Evolutionary conservation across 2,329 filamentous ascomycete genomes (phyloP), one percentile per base, ranked within the genome.

Genomic region (Pestalotiopsis sp.): DNA sequence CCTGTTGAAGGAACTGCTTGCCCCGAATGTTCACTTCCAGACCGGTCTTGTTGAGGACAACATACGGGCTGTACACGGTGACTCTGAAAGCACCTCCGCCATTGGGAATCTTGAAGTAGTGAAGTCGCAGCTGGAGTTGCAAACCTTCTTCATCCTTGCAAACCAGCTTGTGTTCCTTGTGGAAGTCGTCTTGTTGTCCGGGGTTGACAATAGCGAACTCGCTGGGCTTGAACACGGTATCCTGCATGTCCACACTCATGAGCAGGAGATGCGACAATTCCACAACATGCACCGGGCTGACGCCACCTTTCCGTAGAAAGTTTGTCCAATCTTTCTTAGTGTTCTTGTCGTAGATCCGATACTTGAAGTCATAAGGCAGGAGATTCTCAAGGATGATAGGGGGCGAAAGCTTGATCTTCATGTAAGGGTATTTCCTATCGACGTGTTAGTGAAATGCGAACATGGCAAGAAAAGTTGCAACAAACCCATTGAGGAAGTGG

Each of bases 281-380:
- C 20, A 98, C 95, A 11, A 98, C 95, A 78, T 99, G 96, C 0
- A 99, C 95, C 0, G 97, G 97, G 78, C 96, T 99, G 68, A 98
- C 92, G 14, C 97, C 97, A 31, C 97, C 96, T 80, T 98, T 98
- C 68, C 96, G 90, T 61, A 99, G 83, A 82, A 99, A 99, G 79
- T 99, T 99, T 4, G 94, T 97, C 96, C 96, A 99, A 78, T 99
- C 96, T 78, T 97, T 97, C 85, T 95, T 97, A 0, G 95, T 98
- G 79, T 97, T 97, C 83, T 97, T 98, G 83, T 99, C 96, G 77
- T 98, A 99, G 67, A 99, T 98, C 67, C 95, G 91, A 79, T 99
- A 99, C 81, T 99, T 98, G 89, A 99, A 99, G 80, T 99, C 96
- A 77, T 96, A 98, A 0, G 96, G 96, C 49, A 99, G 83, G 58